Conservation (phyloP, 768 basidiomycete species). For the Mycena amicta region DNA sequence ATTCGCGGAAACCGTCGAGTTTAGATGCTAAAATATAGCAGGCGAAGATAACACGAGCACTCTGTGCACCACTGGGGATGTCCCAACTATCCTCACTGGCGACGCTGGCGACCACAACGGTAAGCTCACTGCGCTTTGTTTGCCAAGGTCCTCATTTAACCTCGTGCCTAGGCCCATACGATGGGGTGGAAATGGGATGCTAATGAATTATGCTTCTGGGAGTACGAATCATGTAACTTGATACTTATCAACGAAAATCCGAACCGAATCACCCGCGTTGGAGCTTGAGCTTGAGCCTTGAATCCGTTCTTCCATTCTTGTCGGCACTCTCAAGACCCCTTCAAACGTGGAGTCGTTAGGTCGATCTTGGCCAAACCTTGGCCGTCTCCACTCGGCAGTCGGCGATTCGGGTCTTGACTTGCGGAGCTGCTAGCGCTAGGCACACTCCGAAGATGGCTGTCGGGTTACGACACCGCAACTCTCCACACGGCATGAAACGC, state of each 20-base stretch:
- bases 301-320: too few relatives aligned
- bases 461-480: not conserved
- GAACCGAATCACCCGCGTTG: not conserved
- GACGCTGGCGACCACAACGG: constrained; percentile 50
- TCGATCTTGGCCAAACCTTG: too few relatives aligned
- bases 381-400: too few relatives aligned
- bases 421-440: too few relatives aligned
- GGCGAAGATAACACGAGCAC: constrained; percentile 62
- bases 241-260: not conserved
- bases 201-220: too few relatives aligned
- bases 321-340: too few relatives aligned
- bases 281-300: not conserved
- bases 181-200: constrained; percentile 35
- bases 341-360: too few relatives aligned
- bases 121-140: constrained; percentile 5
- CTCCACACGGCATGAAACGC: not conserved
- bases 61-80: constrained; percentile 56
- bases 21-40: constrained; percentile 19
- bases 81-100: constrained; percentile 50
- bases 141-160: not conserved
- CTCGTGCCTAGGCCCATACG: constrained; percentile 31
- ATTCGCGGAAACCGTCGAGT: too few relatives aligned
- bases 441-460: too few relatives aligned
- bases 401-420: too few relatives aligned
- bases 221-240: not conserved